Evolutionary conservation across 208 protist genomes (phyloP), one percentile per base, ranked within the genome.

Genomic region (Wallacemonas sp.): DNA sequence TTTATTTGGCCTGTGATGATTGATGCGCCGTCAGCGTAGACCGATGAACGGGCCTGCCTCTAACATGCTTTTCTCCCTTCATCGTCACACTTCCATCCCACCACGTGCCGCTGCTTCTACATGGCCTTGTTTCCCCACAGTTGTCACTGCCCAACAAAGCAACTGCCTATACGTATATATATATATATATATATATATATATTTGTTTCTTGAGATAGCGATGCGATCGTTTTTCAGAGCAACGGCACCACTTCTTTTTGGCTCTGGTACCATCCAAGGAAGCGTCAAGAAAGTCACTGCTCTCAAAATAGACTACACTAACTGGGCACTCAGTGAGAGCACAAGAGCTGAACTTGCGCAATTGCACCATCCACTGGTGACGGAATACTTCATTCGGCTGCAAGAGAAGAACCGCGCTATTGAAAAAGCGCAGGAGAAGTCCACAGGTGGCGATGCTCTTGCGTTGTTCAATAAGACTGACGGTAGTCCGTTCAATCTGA

Each of bases 341-440:
- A 87, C 86, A 26, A 71, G 84, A 14, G 42, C 53, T 17, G 59
- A 86, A n/a, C 72, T 93, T 27, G 64, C 61, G 22, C 55, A 67
- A 21, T 34, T 89, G 60, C 90, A 95, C 46, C 90, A 95, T 61
- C 86, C 86, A 14, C 79, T 95, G 0, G 86, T 95, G 12, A 82
- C 79, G 2, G 86, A 95, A 65, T 95, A 95, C 63, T 75, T 95
- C 61, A 21, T 95, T 59, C 86, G 90, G 2, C 66, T 95, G 21
- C 59, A 91, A 36, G 60, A 85, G 45, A 93, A 90, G 59, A 67
- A 72, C 17, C 5, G 53, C 14, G 34, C n/a, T 2, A 46, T 90
- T n/a, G 79, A 91, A 55, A 77, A 72, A 39, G 71, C 72, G 66
- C 74, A 80, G 45, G 80, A 90, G 59, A 11, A 63, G 24, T 12